Percentiles rank a stretch among this genome's conserved stretches.
Evolutionary conservation across 768 basidiomycete genomes (phyloP).

Genomic region (Tylopilus intermedius): DNA sequence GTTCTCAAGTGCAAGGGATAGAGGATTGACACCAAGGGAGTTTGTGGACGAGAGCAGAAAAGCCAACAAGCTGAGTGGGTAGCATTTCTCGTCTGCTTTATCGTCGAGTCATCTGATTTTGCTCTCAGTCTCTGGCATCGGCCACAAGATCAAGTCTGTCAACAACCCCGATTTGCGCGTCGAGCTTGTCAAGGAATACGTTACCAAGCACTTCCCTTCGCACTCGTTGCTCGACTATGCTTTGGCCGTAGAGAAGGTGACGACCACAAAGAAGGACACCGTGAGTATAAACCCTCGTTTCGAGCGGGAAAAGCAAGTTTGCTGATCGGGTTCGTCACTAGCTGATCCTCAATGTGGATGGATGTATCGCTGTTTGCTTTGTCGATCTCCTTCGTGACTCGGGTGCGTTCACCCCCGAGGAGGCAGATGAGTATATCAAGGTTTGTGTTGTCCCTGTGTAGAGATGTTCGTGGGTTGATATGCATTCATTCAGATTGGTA

Average conservation of each 20-base stretch:
- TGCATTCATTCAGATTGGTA: slow-evolving; percentile 57
- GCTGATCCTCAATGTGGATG: slow-evolving; percentile 96
- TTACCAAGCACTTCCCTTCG: slow-evolving; percentile 91
- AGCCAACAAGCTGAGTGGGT: slow-evolving; percentile 87
- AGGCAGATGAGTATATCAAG: slow-evolving; percentile 97
- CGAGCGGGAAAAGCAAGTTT: not conserved
- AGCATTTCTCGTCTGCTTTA: not conserved
- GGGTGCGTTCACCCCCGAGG: slow-evolving; percentile 92
- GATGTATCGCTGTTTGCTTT: slow-evolving; percentile 93
- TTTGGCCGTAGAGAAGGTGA: slow-evolving; percentile 95
- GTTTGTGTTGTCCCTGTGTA: slow-evolving; percentile 21
- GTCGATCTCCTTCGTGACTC: slow-evolving; percentile 89
- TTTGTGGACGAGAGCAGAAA: slow-evolving; percentile 94
- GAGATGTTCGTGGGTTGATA: not conserved
- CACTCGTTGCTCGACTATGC: slow-evolving; percentile 92
- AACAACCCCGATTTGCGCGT: slow-evolving; percentile 94
- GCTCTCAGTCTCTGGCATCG: slow-evolving; percentile 83
- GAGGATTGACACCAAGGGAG: slow-evolving; percentile 93
- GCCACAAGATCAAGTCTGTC: slow-evolving; percentile 99
- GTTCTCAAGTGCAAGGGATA: slow-evolving; percentile 90
- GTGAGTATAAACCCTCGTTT: slow-evolving; percentile 30
- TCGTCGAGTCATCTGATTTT: slow-evolving; percentile 5
- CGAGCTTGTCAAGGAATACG: slow-evolving; percentile 93
- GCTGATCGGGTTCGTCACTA: slow-evolving; percentile 20
- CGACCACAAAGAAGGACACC: slow-evolving; percentile 96